phyloP scores from a whole-genome alignment of 805 yeast species.

The Pichia phayaonensis region DNA sequence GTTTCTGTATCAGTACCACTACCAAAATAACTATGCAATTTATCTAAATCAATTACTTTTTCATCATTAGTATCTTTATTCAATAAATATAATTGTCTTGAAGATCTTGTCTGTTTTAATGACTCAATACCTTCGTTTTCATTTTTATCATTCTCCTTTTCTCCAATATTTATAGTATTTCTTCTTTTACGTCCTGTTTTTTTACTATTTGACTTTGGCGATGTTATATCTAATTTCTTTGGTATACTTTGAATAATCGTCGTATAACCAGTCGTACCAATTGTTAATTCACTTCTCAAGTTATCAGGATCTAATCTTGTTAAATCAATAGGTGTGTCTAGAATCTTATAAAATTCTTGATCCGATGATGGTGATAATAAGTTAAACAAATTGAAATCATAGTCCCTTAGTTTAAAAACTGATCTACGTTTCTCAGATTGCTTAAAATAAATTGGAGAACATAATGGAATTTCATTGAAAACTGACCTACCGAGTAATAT shows the following conservation, averaged over 20 bases:
- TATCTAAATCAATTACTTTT: slow-evolving; percentile 22
- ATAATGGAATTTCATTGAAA: slow-evolving; percentile 34
- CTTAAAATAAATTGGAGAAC: slow-evolving; percentile 28
- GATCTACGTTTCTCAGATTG: slow-evolving; percentile 20
- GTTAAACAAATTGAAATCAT: slow-evolving; percentile 26
- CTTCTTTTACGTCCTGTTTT: slow-evolving; percentile 12
- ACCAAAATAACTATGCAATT: slow-evolving; percentile 26
- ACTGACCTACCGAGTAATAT: slow-evolving; percentile 31
- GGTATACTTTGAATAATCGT: slow-evolving; percentile 19
- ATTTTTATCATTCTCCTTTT: slow-evolving; percentile 4
- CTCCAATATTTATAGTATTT: slow-evolving; percentile 24
- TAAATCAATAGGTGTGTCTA: slow-evolving; percentile 22
- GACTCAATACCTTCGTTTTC: slow-evolving; percentile 11
- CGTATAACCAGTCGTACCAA: slow-evolving; percentile 17
- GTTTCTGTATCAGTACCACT: slow-evolving; percentile 17
- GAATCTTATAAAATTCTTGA: slow-evolving; percentile 19
- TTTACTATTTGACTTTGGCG: background rate
- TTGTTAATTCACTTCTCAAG: slow-evolving; percentile 20
- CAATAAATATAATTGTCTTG: slow-evolving; percentile 22
- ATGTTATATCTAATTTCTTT: background rate
- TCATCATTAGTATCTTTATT: slow-evolving; percentile 16
- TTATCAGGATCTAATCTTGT: slow-evolving; percentile 21
- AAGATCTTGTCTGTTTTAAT: slow-evolving; percentile 24
- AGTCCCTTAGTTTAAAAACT: slow-evolving; percentile 26
- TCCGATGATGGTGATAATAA: slow-evolving; percentile 22